Conservation (phyloP, 2,329 filamentous ascomycete species). For the Alternaria sp. region DNA sequence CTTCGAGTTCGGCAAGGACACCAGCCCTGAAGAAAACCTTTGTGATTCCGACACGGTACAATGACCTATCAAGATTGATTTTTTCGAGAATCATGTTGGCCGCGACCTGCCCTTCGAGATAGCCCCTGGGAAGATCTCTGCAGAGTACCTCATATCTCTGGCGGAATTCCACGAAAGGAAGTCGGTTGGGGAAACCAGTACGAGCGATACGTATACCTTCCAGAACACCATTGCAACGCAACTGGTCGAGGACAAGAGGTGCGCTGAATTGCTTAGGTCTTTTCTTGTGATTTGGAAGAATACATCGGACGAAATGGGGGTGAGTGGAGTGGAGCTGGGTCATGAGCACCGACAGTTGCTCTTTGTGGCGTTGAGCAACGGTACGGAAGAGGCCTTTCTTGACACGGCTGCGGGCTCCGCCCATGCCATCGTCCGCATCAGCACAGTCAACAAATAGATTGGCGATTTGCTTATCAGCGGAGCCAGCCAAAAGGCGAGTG, state of each 20-base stretch:
- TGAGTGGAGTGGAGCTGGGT: slow-evolving; percentile 92
- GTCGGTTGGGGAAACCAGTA: slow-evolving; percentile 93
- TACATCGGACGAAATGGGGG: slow-evolving; percentile 97
- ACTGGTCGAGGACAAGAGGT: slow-evolving; percentile 90
- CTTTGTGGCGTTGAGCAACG: slow-evolving; percentile 95
- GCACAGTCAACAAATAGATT: slow-evolving; percentile 87
- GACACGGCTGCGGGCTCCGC: slow-evolving; percentile 75
- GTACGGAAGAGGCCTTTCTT: slow-evolving; percentile 98
- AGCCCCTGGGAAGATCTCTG: slow-evolving; percentile 81
- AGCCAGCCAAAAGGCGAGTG: slow-evolving; percentile 83
- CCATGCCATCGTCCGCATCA: slow-evolving; percentile 76
- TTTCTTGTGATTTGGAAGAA: slow-evolving; percentile 98
- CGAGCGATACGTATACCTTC: slow-evolving; percentile 97
- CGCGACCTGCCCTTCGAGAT: slow-evolving; percentile 86
- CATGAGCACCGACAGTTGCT: slow-evolving; percentile 97
- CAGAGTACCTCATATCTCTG: slow-evolving; percentile 96
- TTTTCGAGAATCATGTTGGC: slow-evolving; percentile 88
- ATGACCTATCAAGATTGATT: slow-evolving; percentile 79
- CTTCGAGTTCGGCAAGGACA: slow-evolving; percentile 94
- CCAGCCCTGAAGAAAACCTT: slow-evolving; percentile 99
- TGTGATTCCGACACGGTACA: slow-evolving; percentile 92
- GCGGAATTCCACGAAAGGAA: slow-evolving; percentile 91
- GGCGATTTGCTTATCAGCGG: slow-evolving; percentile 82
- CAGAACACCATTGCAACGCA: slow-evolving; percentile 99
- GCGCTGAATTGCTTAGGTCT: slow-evolving; percentile 90